phyloP scores from a whole-genome alignment of 2,329 filamentous ascomycete species.

The Xylaria sp. region DNA sequence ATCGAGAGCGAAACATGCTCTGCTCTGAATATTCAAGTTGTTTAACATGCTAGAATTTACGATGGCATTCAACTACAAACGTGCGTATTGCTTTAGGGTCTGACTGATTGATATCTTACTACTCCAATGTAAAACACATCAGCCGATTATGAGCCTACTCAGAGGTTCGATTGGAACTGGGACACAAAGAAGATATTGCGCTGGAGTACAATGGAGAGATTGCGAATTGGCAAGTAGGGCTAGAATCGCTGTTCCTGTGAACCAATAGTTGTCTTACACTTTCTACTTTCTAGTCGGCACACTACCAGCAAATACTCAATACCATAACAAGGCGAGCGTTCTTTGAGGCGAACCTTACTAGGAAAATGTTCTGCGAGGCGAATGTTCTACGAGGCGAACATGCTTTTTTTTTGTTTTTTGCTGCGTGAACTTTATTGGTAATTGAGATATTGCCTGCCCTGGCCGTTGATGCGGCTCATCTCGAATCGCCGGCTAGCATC shows the following conservation, averaged over 20 bases:
- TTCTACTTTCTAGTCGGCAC: not conserved
- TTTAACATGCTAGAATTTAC: not conserved
- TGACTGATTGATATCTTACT: not conserved
- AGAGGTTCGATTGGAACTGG: not conserved
- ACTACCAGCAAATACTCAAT: not conserved
- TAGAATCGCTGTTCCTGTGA: not conserved
- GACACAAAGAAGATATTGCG: not conserved
- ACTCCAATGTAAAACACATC: not conserved
- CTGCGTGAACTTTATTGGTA: not conserved
- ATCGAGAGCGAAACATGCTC: conserved; percentile 16
- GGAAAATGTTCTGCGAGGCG: too few species aligned
- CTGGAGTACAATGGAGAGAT: not conserved
- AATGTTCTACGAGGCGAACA: too few species aligned
- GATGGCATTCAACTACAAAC: not conserved
- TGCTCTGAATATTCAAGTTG: conserved; percentile 8
- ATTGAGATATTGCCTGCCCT: not conserved
- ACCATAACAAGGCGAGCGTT: not conserved
- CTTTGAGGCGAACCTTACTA: not conserved
- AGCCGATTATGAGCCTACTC: not conserved
- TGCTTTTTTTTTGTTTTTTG: not conserved
- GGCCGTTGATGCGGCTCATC: not conserved
- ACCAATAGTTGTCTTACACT: not conserved
- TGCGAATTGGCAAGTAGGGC: not conserved
- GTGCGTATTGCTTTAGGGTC: not conserved
- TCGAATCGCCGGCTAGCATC: not conserved